phyloP scores from a whole-genome alignment of 192 early-diverging fungal genomes.

The Rhizoclosmatium globosum region DNA sequence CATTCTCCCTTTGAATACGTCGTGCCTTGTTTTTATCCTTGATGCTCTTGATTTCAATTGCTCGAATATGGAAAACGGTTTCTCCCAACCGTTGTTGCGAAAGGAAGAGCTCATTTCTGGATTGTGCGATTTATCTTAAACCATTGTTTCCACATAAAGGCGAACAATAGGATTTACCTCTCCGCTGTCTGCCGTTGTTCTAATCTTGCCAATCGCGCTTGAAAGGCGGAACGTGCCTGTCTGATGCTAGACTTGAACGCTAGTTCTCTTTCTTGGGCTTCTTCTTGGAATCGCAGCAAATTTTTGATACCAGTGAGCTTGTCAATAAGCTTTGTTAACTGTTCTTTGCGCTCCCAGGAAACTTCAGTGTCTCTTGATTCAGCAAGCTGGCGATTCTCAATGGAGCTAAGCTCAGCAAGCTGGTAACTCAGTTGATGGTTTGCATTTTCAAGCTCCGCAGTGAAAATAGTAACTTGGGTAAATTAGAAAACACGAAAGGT shows the following conservation, averaged over 20 bases:
- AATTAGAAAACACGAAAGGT: neutral
- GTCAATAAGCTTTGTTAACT: conserved; percentile 34
- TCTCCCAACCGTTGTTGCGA: conserved; percentile 25
- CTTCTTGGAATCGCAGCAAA: conserved; percentile 38
- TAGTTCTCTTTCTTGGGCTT: conserved; percentile 25
- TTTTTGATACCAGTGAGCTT: conserved; percentile 33
- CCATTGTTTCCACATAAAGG: neutral
- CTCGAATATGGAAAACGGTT: conserved; percentile 30
- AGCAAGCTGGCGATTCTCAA: conserved; percentile 13
- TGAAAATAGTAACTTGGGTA: conserved; percentile 27
- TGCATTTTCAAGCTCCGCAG: conserved; percentile 30
- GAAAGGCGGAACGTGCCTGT: conserved; percentile 35
- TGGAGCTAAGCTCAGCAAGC: conserved; percentile 22
- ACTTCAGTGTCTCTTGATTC: conserved; percentile 33
- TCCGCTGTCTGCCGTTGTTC: conserved; percentile 35
- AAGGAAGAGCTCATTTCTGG: conserved; percentile 28
- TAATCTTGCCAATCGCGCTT: conserved; percentile 27
- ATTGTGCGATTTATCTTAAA: neutral
- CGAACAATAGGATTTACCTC: conserved; percentile 15
- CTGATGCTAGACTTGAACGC: conserved; percentile 24
- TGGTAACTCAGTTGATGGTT: conserved; percentile 22
- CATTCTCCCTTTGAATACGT: conserved; percentile 34
- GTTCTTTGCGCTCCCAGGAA: conserved; percentile 16
- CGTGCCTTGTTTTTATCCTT: conserved; percentile 34
- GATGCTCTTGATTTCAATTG: conserved; percentile 36